Conservation (phyloP, 140 eudicot species). For the Bidens hawaiensis region DNA sequence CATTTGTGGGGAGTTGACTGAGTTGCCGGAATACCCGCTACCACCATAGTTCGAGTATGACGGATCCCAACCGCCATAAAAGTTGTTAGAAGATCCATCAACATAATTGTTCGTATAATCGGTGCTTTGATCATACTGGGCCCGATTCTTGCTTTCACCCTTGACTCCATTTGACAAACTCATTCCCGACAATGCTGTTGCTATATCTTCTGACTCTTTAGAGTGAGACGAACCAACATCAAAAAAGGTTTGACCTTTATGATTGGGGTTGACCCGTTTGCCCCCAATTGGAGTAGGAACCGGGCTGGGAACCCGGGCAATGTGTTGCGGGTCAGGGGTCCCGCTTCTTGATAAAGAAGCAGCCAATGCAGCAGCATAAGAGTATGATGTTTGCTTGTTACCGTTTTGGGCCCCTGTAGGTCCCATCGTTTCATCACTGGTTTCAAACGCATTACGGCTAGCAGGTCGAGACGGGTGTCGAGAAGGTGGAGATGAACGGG, state of each 20-base stretch:
- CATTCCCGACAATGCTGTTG: constrained; percentile 75
- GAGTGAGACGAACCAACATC: constrained; percentile 46
- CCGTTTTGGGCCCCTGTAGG: constrained; percentile 44
- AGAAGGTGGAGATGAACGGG: constrained; percentile 61
- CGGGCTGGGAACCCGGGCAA: constrained; percentile 88
- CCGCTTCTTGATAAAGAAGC: constrained; percentile 90
- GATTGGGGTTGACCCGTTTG: constrained; percentile 45
- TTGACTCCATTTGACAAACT: constrained; percentile 49
- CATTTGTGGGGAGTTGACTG: constrained; percentile 61
- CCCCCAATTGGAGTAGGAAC: constrained; percentile 92
- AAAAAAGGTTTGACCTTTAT: constrained; percentile 43
- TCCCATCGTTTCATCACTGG: constrained; percentile 34
- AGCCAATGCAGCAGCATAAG: constrained; percentile 92
- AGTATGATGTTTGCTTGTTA: constrained; percentile 59
- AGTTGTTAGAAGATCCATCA: constrained; percentile 50
- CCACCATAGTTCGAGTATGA: constrained; percentile 59
- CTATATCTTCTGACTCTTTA: constrained; percentile 59
- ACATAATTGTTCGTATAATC: constrained; percentile 36
- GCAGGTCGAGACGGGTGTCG: constrained; percentile 90
- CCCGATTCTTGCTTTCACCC: constrained; percentile 41
- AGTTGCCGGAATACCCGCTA: constrained; percentile 49
- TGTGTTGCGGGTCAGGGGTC: constrained; percentile 91
- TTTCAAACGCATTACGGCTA: constrained; percentile 81
- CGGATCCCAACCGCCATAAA: constrained; percentile 47
- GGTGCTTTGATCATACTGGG: constrained; percentile 38